Conservation (phyloP, 164 flowering plant genomes). For the Amborella trichopoda region DNA sequence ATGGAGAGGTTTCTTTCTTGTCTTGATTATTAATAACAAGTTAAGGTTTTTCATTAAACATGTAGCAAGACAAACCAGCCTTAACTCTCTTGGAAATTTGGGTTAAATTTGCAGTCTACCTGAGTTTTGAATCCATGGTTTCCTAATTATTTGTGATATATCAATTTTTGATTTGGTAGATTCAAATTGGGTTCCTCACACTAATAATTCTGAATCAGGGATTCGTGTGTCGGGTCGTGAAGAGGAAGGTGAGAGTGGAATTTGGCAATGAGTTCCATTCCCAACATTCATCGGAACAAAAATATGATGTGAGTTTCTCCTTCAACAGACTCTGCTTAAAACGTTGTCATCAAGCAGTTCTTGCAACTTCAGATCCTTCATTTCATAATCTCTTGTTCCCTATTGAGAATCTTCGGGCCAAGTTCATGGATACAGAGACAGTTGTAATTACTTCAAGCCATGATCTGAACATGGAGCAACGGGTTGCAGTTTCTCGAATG, state of each 20-base stretch:
- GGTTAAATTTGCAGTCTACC: no score
- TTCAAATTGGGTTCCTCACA: no score
- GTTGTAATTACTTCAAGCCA: neutral
- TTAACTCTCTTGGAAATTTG: no score
- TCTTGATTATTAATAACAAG: no score
- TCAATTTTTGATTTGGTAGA: no score
- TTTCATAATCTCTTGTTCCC: constrained; percentile 24
- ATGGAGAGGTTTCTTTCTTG: no score
- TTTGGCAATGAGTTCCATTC: constrained; percentile 33
- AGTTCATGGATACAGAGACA: neutral
- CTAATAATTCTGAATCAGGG: constrained; percentile 25
- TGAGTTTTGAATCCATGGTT: no score
- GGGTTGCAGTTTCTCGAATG: constrained; percentile 11
- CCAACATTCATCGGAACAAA: constrained; percentile 7
- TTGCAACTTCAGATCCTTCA: constrained; percentile 14
- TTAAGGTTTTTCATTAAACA: no score
- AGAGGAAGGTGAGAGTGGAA: constrained; percentile 16
- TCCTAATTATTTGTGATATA: no score
- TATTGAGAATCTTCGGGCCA: neutral
- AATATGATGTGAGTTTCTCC: constrained; percentile 34
- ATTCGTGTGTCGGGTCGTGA: constrained; percentile 15
- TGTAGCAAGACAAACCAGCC: no score
- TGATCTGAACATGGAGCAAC: constrained; percentile 2
- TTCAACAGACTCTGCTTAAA: constrained; percentile 37
- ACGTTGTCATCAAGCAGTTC: constrained; percentile 33